Evolutionary conservation across 2,329 filamentous ascomycete species (phyloP).

Genomic region (Trichoderma harzianum): DNA sequence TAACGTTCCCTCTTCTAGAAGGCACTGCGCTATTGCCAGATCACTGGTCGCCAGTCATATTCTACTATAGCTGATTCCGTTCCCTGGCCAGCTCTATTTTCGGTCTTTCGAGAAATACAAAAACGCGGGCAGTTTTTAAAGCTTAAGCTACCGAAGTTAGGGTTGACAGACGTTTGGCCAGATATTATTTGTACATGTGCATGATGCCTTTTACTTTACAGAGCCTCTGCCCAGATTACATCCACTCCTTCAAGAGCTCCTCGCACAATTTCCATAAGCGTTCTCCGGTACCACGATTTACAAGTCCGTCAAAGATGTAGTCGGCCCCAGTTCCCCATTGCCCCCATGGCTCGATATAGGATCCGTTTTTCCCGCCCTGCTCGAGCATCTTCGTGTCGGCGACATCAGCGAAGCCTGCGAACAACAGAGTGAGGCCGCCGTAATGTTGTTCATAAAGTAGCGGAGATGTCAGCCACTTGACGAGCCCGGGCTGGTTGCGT

Average conservation of each 20-base stretch:
- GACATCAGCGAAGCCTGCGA: background rate
- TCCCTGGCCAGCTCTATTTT: background rate
- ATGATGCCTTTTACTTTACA: background rate
- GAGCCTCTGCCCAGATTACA: background rate
- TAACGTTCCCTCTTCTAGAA: too few relatives aligned
- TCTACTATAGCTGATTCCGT: too few relatives aligned
- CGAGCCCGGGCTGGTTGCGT: background rate
- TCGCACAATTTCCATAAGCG: background rate
- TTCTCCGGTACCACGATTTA: background rate
- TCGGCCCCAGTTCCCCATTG: background rate
- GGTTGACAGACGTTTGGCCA: background rate
- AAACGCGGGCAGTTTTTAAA: background rate
- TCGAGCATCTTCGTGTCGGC: background rate
- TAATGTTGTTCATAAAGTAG: background rate
- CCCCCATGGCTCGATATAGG: background rate
- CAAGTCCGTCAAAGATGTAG: background rate
- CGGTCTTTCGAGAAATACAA: background rate
- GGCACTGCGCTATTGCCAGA: too few relatives aligned
- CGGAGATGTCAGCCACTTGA: background rate
- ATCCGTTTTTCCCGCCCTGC: background rate
- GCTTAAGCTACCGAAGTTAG: background rate
- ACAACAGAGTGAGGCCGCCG: background rate
- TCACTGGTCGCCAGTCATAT: too few relatives aligned
- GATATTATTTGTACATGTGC: background rate
- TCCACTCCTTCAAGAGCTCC: background rate